Conservation (phyloP, 2,329 filamentous ascomycete species). For the Cladosporium sp. region DNA sequence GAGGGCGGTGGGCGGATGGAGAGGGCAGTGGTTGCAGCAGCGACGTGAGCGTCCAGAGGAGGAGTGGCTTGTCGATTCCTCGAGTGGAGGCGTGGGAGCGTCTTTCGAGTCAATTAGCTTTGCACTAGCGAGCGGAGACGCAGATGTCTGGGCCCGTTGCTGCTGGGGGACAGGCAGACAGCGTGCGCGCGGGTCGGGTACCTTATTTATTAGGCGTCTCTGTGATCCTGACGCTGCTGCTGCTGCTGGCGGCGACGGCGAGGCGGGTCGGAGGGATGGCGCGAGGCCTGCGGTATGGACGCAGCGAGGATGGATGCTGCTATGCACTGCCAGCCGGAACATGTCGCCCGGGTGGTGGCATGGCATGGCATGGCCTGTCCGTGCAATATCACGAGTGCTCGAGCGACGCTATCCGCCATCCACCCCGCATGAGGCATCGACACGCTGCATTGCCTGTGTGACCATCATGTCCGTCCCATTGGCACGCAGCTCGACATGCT, state of each 20-base stretch:
- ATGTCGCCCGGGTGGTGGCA: background rate
- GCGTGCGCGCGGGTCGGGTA: background rate
- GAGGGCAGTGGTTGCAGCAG: background rate
- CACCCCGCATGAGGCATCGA: background rate
- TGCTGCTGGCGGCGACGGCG: background rate
- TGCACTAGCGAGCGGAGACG: conserved; percentile 7
- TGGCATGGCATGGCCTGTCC: background rate
- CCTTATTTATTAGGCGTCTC: background rate
- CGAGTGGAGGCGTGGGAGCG: background rate
- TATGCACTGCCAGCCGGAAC: background rate
- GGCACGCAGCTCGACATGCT: background rate
- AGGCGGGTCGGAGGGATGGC: no score
- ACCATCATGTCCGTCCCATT: background rate
- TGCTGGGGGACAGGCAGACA: background rate
- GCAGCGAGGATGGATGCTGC: background rate
- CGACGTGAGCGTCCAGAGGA: background rate
- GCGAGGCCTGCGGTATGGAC: background rate
- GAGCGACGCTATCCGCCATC: background rate
- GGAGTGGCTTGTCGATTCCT: conserved; percentile 10
- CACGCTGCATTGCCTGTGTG: background rate
- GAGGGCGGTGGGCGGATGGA: background rate
- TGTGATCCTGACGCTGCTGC: background rate
- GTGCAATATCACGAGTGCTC: background rate
- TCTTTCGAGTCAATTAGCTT: conserved; percentile 10
- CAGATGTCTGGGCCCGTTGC: background rate